Conservation (phyloP, 805 yeast genomes). For the Yamadazyma insecticola region DNA sequence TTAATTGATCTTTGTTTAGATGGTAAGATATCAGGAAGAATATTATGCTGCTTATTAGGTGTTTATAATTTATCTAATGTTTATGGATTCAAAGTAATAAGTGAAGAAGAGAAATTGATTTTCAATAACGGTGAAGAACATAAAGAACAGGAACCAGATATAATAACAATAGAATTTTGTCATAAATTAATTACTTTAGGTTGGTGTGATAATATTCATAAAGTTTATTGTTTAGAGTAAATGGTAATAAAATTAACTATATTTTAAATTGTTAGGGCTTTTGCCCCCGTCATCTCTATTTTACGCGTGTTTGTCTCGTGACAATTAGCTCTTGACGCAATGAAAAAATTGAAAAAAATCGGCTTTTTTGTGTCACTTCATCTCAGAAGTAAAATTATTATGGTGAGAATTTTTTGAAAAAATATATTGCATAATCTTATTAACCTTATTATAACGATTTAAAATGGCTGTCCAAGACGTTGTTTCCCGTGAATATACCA, state of each 20-base stretch:
- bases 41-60: slow-evolving; percentile 31
- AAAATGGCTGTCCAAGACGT: slow-evolving; percentile 93
- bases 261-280: neutral
- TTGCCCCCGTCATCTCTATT: slow-evolving; percentile 1
- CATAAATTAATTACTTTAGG: slow-evolving; percentile 12
- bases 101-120: slow-evolving; percentile 5
- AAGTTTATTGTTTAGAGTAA: slow-evolving; percentile 33
- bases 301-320: neutral
- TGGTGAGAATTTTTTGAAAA: slow-evolving; percentile 11
- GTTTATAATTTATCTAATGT: slow-evolving; percentile 30
- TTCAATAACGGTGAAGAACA: neutral
- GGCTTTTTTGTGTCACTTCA: neutral
- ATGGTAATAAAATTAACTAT: neutral
- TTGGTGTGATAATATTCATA: slow-evolving; percentile 25
- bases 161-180: slow-evolving; percentile 10
- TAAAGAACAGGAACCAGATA: neutral
- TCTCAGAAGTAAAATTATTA: slow-evolving; percentile 2
- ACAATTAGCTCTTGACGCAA: too few species aligned
- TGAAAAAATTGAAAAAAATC: too few species aligned
- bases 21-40: slow-evolving; percentile 23
- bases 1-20: slow-evolving; percentile 13
- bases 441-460: slow-evolving; percentile 10
- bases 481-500: slow-evolving; percentile 99
- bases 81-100: slow-evolving; percentile 9
- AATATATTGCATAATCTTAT: slow-evolving; percentile 1